A percentile compares a stretch with the other conserved stretches of the same genome.
Evolutionary conservation across 768 basidiomycete species (phyloP).

Genomic region (Trametes villosa): DNA sequence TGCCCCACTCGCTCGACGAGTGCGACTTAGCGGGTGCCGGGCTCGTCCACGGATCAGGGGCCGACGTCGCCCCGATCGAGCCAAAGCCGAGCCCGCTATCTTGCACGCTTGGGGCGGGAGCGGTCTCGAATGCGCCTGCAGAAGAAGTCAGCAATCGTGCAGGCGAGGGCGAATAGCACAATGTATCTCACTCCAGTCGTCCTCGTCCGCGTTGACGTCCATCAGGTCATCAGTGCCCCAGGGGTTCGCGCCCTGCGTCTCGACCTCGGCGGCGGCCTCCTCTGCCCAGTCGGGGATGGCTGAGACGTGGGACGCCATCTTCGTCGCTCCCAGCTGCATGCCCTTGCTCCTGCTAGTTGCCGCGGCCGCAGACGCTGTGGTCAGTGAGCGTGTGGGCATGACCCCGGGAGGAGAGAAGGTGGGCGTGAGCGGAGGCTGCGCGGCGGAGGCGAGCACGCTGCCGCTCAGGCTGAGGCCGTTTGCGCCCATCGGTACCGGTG

Average conservation of each 20-base stretch:
- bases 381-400: slow-evolving; percentile 14
- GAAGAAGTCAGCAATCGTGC: not conserved
- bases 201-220: slow-evolving; percentile 91
- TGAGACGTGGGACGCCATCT: slow-evolving; percentile 42
- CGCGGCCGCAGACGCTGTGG: slow-evolving; percentile 17
- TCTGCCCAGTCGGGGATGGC: slow-evolving; percentile 63
- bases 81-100: slow-evolving; percentile 34
- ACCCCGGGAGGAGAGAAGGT: slow-evolving; percentile 31
- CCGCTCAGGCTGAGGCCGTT: slow-evolving; percentile 11
- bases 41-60: slow-evolving; percentile 23
- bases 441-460: not conserved
- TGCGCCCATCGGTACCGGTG: slow-evolving; percentile 40
- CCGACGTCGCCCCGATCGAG: not conserved
- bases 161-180: not conserved
- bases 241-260: slow-evolving; percentile 41
- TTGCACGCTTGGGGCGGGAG: slow-evolving; percentile 23
- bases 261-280: slow-evolving; percentile 52
- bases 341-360: slow-evolving; percentile 51
- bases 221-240: slow-evolving; percentile 87
- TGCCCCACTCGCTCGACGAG: slow-evolving; percentile 4
- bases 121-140: slow-evolving; percentile 39
- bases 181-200: slow-evolving; percentile 91
- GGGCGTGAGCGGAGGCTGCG: slow-evolving; percentile 15
- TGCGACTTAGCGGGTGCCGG: not conserved
- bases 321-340: slow-evolving; percentile 71